A percentile compares a stretch with the other conserved stretches of the same genome.
These are phyloP conservation scores for Curvularia spicifera DNA, from an alignment of 2,329 filamentous ascomycete species.

Conservation along the genomic window DNA sequence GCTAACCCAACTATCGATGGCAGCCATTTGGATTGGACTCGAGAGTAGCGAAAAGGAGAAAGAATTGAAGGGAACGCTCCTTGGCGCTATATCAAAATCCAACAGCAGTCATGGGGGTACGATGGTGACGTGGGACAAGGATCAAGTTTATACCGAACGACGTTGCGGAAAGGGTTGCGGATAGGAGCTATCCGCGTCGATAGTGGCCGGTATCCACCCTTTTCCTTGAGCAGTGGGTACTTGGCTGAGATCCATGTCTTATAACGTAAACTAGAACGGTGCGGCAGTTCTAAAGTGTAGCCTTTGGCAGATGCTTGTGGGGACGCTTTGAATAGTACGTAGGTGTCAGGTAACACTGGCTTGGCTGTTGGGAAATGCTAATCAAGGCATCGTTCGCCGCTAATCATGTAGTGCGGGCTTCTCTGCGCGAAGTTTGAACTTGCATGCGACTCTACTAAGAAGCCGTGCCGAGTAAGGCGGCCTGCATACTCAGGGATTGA, in stretches of 20 bases:
- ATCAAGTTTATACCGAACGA: constrained; percentile 10
- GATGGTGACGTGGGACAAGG: constrained; percentile 10
- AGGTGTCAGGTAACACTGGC: constrained; percentile 5
- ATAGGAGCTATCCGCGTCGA: constrained; percentile 1
- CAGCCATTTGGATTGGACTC: constrained; percentile 5
- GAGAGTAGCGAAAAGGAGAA: constrained; percentile 4
- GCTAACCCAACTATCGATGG: constrained; percentile 16
- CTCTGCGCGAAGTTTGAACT: constrained; percentile 6
- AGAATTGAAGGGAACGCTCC: constrained; percentile 5
- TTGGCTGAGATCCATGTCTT: constrained; percentile 3
- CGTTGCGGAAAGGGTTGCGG: constrained; percentile 5
- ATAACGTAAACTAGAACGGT: constrained; percentile 5
- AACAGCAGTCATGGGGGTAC: constrained; percentile 4
- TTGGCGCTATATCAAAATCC: constrained; percentile 5
- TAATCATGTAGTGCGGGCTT: constrained; percentile 9
- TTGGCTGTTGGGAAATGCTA: constrained; percentile 3
- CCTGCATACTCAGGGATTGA: constrained; percentile 2
- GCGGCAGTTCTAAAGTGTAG: constrained; percentile 2
- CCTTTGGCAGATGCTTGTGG: constrained; percentile 7
- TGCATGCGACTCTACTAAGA: constrained; percentile 5
- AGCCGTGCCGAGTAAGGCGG: constrained; percentile 4
- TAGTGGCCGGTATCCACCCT: constrained; percentile 10
- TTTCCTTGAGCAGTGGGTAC: constrained; percentile 11
- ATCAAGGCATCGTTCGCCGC: constrained; percentile 1
- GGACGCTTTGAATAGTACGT: constrained; percentile 9